Evolutionary conservation across 169 alveolate species (phyloP).

Genomic region (Cryptosporidium sp.): DNA sequence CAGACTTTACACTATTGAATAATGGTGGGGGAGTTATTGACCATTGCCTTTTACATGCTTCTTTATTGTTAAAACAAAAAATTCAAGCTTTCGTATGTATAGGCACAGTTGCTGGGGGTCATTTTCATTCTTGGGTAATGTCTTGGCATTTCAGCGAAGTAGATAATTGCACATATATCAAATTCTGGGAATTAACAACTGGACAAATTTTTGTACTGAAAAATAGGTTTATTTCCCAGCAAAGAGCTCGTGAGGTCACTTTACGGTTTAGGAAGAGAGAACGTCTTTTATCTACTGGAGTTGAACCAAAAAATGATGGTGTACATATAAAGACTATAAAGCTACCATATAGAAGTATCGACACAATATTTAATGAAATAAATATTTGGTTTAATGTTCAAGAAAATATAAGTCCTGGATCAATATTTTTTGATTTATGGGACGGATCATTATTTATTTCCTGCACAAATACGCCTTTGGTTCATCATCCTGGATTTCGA

Average conservation of each 20-base stretch:
- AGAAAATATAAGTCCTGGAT: slow-evolving; percentile 79
- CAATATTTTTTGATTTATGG: slow-evolving; percentile 82
- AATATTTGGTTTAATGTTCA: slow-evolving; percentile 85
- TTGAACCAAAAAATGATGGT: background rate
- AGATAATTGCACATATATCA: slow-evolving; percentile 77
- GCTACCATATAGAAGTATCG: slow-evolving; percentile 82
- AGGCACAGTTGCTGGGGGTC: slow-evolving; percentile 82
- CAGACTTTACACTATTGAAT: slow-evolving; percentile 83
- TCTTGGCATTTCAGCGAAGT: slow-evolving; percentile 78
- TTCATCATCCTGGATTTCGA: slow-evolving; percentile 56
- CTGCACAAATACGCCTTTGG: slow-evolving; percentile 63
- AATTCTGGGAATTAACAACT: slow-evolving; percentile 85
- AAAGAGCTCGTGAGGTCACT: slow-evolving; percentile 72
- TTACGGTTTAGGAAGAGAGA: slow-evolving; percentile 63
- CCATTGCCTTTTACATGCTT: slow-evolving; percentile 82
- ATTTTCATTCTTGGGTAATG: slow-evolving; percentile 83
- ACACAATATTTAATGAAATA: slow-evolving; percentile 82
- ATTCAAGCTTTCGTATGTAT: slow-evolving; percentile 84
- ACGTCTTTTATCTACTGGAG: slow-evolving; percentile 27
- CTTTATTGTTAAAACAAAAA: slow-evolving; percentile 81
- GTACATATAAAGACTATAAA: slow-evolving; percentile 77
- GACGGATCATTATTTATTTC: slow-evolving; percentile 81
- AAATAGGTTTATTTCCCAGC: slow-evolving; percentile 75
- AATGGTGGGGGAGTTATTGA: slow-evolving; percentile 86
- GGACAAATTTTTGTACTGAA: slow-evolving; percentile 80